Percentiles rank a stretch among this genome's conserved stretches.
Evolutionary conservation across 2,329 filamentous ascomycete species (phyloP).

Genomic region (Thielaviopsis cerberus): DNA sequence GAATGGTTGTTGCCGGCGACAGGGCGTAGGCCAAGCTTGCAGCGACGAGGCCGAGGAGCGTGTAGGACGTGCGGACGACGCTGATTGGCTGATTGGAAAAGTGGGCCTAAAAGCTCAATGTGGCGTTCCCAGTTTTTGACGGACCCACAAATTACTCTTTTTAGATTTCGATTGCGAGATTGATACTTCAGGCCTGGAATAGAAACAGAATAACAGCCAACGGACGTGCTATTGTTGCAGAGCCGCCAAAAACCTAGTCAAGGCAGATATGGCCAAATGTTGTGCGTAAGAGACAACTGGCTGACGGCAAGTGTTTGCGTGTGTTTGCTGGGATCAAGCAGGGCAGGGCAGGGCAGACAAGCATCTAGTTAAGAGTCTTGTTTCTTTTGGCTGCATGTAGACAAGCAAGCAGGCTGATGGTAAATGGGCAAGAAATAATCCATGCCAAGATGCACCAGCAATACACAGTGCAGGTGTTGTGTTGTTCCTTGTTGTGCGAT

Average conservation of each 20-base stretch:
- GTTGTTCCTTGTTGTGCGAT: background rate
- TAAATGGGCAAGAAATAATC: background rate
- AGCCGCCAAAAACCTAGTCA: background rate
- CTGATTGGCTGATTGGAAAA: conserved; percentile 12
- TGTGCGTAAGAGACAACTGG: background rate
- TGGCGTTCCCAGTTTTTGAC: conserved; percentile 9
- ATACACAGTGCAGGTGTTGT: background rate
- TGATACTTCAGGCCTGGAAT: background rate
- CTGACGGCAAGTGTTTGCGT: background rate
- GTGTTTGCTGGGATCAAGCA: background rate
- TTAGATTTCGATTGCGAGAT: background rate
- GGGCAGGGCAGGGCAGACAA: background rate
- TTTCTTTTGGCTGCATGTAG: background rate
- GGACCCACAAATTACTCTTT: background rate
- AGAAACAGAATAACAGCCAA: background rate
- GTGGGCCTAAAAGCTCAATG: conserved; percentile 5
- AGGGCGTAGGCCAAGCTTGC: conserved; percentile 4
- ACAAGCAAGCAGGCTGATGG: background rate
- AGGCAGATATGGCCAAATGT: background rate
- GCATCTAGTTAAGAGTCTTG: background rate
- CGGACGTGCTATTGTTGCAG: background rate
- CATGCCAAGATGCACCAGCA: background rate
- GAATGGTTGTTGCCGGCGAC: background rate
- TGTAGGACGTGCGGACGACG: conserved; percentile 9
- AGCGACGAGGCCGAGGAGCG: conserved; percentile 10